Percentiles rank a stretch among this genome's conserved stretches.
Evolutionary conservation across 2,329 filamentous ascomycete species (phyloP).

Genomic region (Corinectria fuckeliana): DNA sequence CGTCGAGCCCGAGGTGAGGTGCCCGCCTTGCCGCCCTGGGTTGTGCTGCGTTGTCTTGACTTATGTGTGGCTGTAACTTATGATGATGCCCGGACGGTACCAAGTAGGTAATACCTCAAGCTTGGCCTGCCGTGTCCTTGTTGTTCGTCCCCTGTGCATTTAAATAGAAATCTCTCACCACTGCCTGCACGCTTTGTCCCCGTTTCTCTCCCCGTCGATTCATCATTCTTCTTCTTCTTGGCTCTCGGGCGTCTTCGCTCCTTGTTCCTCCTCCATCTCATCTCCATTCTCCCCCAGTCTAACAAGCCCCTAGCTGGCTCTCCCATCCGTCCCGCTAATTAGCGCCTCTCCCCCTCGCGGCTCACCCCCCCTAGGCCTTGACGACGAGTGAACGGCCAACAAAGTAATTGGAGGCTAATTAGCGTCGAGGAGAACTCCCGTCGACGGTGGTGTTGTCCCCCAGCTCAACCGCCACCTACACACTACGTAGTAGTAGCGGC

Average conservation of each 20-base stretch:
- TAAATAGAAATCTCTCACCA: slow-evolving; percentile 22
- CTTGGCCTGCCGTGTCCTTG: slow-evolving; percentile 1
- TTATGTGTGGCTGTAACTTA: slow-evolving; percentile 13
- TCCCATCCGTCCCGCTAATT: neutral
- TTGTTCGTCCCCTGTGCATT: slow-evolving; percentile 6
- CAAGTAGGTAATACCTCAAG: too few species aligned
- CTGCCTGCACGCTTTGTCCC: neutral
- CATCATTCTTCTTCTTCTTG: slow-evolving; percentile 7
- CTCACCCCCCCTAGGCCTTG: too few species aligned
- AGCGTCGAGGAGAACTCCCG: too few species aligned
- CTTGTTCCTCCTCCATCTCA: neutral
- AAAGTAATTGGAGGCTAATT: neutral
- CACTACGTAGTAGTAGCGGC: too few species aligned
- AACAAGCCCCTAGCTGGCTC: too few species aligned
- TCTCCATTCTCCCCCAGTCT: neutral
- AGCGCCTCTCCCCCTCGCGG: neutral
- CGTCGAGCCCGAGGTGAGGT: too few species aligned
- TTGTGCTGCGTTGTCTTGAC: slow-evolving; percentile 13
- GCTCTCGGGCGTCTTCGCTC: too few species aligned
- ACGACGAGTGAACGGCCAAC: neutral
- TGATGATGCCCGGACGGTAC: too few species aligned
- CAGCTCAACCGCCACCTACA: too few species aligned
- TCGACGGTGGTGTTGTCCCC: slow-evolving; percentile 10
- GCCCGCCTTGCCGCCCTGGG: neutral
- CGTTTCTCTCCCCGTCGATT: slow-evolving; percentile 2